Base-by-base conservation (phyloP, 345 rosid genomes). In the Euphorbia pulcherrima region DNA sequence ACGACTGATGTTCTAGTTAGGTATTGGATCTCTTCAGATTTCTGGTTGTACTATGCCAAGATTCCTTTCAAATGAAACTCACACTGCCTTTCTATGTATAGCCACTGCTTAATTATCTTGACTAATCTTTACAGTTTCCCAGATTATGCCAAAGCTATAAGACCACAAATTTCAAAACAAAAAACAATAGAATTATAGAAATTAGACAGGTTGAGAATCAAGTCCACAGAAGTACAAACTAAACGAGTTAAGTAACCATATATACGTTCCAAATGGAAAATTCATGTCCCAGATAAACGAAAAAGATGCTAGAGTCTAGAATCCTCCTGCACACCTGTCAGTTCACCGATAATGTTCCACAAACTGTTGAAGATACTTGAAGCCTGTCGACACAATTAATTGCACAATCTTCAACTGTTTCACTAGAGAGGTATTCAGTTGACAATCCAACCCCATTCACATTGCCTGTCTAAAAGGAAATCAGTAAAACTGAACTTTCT, bases 401-500 rank as follows among this genome's bases (percentile, higher is more conserved):
- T 8, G 11, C 14, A 54, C 17, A 21, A 12, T 24, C 28, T 23
- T 54, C 3, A 54, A 27, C 14, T 2, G 4, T 48, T 48, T 21
- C 58, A 2, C 13, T 1, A 3, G 13, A 37, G 21, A 39, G 47
- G n/a, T 14, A 18, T 26, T 12, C 30, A 59, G 40, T 24, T 51
- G 16, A 24, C 37, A 21, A 10, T 12, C 65, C 39, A 30, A 21
- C 16, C 21, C 41, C 33, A 63, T 65, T 65, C 73, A 62, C 68
- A 65, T 54, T 60, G 27, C 24, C 56, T 59, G 72, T 70, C 51
- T 23, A 62, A 26, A 53, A 33, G 64, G 23, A 69, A 68, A 75
- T 62, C 69, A 55, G 72, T 54, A 52, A 39, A 40, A 62, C 5
- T 52, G 18, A 44, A 30, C 70, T 60, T 61, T 52, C 37, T 60